Base-by-base conservation (phyloP, 1,284 basidiomycete genomes). In the Coniophora puteana region DNA sequence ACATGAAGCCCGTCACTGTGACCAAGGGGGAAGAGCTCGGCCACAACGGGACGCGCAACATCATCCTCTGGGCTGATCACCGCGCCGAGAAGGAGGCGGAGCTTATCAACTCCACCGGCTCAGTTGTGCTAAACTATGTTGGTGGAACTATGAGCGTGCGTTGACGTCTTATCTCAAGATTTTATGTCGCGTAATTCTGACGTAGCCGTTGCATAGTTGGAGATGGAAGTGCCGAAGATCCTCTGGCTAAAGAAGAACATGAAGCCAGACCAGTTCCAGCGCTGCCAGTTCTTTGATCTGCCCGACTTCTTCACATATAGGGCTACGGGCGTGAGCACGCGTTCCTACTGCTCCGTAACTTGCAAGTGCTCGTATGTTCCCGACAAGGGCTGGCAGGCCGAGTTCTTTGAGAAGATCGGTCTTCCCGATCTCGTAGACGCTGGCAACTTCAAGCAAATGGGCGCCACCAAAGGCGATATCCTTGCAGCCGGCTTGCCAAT, bases 361-460 rank as follows among this genome's bases (percentile, higher is more conserved):
- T 99, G 95, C 76, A 99, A 99, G 69, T 98, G 89, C 66, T 92
- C 90, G 2, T 99, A 87, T 62, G 84, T 99, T n/a, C 93, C 93
- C 3, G 68, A 67, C 26, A 78, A 80, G 45, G 93, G 93, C 13
- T 97, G 93, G 93, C 83, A 91, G 53, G 72, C 79, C n/a, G 78
- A 86, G 13, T 95, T 96, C 65, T 92, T 96, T 63, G 63, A 76
- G 40, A 72, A 77, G 55, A 94, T 96, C 41, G 94, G 93, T 24
- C 71, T 93, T 10, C 72, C 63, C 5, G 78, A 86, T 37, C 70
- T 93, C 34, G 74, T 80, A 12, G 65, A 79, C 36, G 71, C 83
- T 37, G 73, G 74, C 13, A 67, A 76, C 49, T 97, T 87, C 65
- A 72, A 68, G 40, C 87, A 90, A 58, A 70, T 98, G 21, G 94